Conservation (phyloP, 495 filamentous ascomycete species). For the Pyrenopolyporus hunteri region DNA sequence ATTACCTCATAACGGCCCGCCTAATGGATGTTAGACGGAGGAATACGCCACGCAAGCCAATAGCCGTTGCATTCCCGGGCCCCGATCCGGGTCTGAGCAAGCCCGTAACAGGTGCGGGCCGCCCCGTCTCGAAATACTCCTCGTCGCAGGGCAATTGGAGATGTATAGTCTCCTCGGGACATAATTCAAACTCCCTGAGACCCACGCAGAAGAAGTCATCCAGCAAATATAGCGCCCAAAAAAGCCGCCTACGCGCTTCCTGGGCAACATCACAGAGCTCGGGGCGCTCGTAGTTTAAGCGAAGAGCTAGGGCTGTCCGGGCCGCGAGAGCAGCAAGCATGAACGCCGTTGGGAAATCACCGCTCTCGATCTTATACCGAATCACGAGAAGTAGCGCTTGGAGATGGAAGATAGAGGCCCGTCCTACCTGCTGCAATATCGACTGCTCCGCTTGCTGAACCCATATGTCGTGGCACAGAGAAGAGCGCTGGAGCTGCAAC, state of each 20-base stretch:
- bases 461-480: slow-evolving; percentile 31
- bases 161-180: slow-evolving; percentile 40
- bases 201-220: slow-evolving; percentile 41
- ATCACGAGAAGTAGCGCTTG: slow-evolving; percentile 42
- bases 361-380: slow-evolving; percentile 38
- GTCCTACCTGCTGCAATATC: slow-evolving; percentile 36
- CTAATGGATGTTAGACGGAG: slow-evolving; percentile 36
- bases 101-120: slow-evolving; percentile 23
- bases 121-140: slow-evolving; percentile 34
- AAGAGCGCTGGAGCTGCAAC: slow-evolving; percentile 37
- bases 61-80: not conserved
- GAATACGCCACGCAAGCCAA: slow-evolving; percentile 34
- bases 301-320: slow-evolving; percentile 37
- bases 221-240: slow-evolving; percentile 41
- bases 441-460: slow-evolving; percentile 38
- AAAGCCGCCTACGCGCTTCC: slow-evolving; percentile 40
- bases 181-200: slow-evolving; percentile 40
- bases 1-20: slow-evolving; percentile 39
- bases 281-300: slow-evolving; percentile 41
- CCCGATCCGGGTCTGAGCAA: slow-evolving; percentile 18
- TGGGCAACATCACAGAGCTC: slow-evolving; percentile 39
- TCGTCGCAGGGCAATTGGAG: slow-evolving; percentile 41
- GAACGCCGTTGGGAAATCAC: slow-evolving; percentile 40
- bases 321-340: slow-evolving; percentile 40
- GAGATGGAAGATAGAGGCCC: slow-evolving; percentile 40